Percentiles rank a stretch among this genome's conserved stretches.
Evolutionary conservation across 1,284 basidiomycete genomes (phyloP).

Genomic region (Agaricales sp.): DNA sequence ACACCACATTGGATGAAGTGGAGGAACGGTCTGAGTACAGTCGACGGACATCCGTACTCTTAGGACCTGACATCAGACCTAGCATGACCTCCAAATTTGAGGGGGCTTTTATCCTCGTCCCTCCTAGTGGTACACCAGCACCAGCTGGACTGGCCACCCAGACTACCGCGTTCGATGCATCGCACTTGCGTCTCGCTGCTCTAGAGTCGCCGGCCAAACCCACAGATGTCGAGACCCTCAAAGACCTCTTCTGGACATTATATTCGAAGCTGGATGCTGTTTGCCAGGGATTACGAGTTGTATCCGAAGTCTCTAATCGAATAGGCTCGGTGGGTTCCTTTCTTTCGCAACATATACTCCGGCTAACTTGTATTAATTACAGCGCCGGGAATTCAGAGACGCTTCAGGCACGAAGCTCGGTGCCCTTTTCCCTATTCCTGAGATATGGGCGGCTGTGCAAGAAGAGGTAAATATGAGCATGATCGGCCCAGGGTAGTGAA

Average conservation of each 20-base stretch:
- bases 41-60: conserved; percentile 23
- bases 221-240: conserved; percentile 76
- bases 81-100: conserved; percentile 28
- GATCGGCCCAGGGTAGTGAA: conserved; percentile 7
- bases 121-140: conserved; percentile 20
- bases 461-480: conserved; percentile 52
- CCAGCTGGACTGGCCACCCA: conserved; percentile 11
- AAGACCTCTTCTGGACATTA: conserved; percentile 95
- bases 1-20: conserved; percentile 84
- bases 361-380: conserved; percentile 7
- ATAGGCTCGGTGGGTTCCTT: conserved; percentile 67
- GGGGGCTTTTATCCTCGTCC: conserved; percentile 40
- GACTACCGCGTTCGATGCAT: conserved; percentile 27
- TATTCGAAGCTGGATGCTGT: conserved; percentile 96
- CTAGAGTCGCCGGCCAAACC: conserved; percentile 70
- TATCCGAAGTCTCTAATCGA: conserved; percentile 85
- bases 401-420: conserved; percentile 66
- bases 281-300: conserved; percentile 85
- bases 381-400: conserved; percentile 86
- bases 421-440: conserved; percentile 69
- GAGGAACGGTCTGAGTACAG: conserved; percentile 77
- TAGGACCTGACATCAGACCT: conserved; percentile 29
- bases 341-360: conserved; percentile 5
- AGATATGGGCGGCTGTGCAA: conserved; percentile 91
- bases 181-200: conserved; percentile 59